These are phyloP conservation scores for Lindgomyces ingoldianus DNA, from an alignment of 495 filamentous ascomycete species.

Conservation along the genomic window DNA sequence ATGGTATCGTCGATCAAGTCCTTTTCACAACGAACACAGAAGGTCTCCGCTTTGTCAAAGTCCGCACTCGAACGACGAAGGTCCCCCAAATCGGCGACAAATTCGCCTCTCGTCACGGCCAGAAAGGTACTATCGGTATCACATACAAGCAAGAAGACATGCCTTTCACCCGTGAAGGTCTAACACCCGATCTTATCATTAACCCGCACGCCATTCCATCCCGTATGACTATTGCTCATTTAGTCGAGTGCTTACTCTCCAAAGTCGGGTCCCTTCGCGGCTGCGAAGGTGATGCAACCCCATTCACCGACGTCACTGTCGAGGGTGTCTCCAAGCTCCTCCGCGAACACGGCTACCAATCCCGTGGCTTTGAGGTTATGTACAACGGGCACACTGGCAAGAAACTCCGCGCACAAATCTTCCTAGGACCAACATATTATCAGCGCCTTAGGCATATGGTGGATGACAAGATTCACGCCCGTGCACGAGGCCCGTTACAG, in stretches of 20 bases:
- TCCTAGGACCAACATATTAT: constrained; percentile 98
- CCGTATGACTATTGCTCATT: constrained; percentile 99
- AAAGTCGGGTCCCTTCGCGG: constrained; percentile 91
- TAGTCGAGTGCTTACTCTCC: constrained; percentile 96
- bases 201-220: constrained; percentile 99
- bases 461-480: constrained; percentile 99
- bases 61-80: constrained; percentile 95
- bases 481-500: constrained; percentile 91
- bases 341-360: constrained; percentile 91
- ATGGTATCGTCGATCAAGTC: constrained; percentile 92
- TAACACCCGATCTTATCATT: constrained; percentile 95
- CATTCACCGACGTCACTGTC: constrained; percentile 97
- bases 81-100: constrained; percentile 98
- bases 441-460: constrained; percentile 99
- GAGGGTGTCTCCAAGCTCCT: constrained; percentile 88
- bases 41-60: constrained; percentile 90
- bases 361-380: constrained; percentile 96
- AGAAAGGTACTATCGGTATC: constrained; percentile 99
- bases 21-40: constrained; percentile 90
- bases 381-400: constrained; percentile 95
- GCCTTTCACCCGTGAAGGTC: constrained; percentile 92
- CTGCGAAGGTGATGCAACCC: constrained; percentile 94
- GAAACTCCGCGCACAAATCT: constrained; percentile 91
- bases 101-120: constrained; percentile 97
- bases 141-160: constrained; percentile 97